A percentile compares a stretch with the other conserved stretches of the same genome.
These are phyloP conservation scores for Astragalus membranaceus DNA, from an alignment of 306 rosid genomes.

Conservation along the genomic window DNA sequence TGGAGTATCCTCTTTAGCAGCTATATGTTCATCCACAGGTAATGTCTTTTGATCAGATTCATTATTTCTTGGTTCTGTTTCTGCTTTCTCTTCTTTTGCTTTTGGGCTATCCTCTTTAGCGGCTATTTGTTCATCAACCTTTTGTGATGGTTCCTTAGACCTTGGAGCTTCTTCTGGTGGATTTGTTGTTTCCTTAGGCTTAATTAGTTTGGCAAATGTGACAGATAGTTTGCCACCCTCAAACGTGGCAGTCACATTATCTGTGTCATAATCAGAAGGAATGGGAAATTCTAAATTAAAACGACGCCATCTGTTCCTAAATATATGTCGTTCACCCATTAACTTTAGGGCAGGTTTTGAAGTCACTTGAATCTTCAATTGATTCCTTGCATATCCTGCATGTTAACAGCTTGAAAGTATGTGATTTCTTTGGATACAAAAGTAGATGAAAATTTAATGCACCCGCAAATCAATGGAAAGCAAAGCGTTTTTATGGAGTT, in stretches of 20 bases:
- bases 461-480: not conserved
- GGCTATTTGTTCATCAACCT: conserved; percentile 5
- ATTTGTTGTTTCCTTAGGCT: conserved; percentile 16
- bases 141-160: conserved; percentile 5
- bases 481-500: not conserved
- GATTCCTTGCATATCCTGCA: conserved; percentile 51
- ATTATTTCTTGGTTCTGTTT: not conserved
- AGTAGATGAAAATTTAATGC: not conserved
- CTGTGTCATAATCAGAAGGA: conserved; percentile 31
- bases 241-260: conserved; percentile 40
- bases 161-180: not conserved
- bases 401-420: not conserved
- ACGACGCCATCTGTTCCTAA: conserved; percentile 37
- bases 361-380: conserved; percentile 50
- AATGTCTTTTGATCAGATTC: conserved; percentile 4
- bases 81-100: conserved; percentile 6
- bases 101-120: conserved; percentile 2
- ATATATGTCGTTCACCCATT: conserved; percentile 34
- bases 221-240: conserved; percentile 35
- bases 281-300: conserved; percentile 44
- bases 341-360: conserved; percentile 35
- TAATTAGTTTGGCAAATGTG: conserved; percentile 22
- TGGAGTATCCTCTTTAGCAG: not conserved
- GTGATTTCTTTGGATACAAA: not conserved
- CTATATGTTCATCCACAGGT: conserved; percentile 5